Evolutionary conservation across 2,329 filamentous ascomycete genomes (phyloP).

Genomic region (Colletotrichum theobromicola): DNA sequence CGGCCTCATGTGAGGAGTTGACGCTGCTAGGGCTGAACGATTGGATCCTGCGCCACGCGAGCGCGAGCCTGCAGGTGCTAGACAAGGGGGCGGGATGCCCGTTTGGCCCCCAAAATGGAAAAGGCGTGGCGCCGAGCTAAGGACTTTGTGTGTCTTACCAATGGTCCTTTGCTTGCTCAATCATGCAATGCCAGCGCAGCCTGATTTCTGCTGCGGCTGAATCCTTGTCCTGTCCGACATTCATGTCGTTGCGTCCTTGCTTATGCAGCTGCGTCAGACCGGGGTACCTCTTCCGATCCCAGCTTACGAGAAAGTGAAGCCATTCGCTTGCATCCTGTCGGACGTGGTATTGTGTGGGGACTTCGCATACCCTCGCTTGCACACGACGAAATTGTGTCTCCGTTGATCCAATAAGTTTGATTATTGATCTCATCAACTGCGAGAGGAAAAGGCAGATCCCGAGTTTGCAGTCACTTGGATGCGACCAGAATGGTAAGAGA

Average conservation of each 20-base stretch:
- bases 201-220: background rate
- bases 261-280: background rate
- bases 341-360: background rate
- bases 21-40: background rate
- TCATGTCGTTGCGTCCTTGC: background rate
- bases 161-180: background rate
- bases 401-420: background rate
- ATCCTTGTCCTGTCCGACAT: background rate
- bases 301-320: background rate
- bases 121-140: background rate
- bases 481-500: no score
- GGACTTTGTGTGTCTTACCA: background rate
- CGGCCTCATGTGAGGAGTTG: conserved; percentile 1
- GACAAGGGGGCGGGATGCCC: background rate
- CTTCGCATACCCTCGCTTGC: background rate
- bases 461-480: no score
- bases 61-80: background rate
- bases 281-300: background rate
- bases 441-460: no score
- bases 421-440: no score
- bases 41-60: conserved; percentile 6
- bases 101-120: background rate
- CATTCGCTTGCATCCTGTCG: accelerated
- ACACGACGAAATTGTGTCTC: background rate
- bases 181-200: conserved; percentile 15